Base-by-base conservation (phyloP, 2,329 filamentous ascomycete species). In the Colletotrichum theobromicola region DNA sequence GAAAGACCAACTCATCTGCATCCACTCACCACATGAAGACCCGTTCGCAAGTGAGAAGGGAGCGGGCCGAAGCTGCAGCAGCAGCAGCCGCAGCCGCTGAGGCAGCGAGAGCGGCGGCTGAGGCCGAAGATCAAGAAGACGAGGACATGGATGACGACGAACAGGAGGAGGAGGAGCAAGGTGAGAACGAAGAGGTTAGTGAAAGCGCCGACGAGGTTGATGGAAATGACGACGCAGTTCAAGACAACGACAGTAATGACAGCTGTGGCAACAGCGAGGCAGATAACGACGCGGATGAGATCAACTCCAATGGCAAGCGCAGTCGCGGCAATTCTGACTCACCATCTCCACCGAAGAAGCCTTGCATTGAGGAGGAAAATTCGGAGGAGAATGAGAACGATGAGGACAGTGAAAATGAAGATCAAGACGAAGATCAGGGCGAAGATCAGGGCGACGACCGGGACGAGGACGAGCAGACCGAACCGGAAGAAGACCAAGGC, bases 21-120 rank as follows among this genome's bases (percentile, higher is more conserved):
- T 37, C 60, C 10, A 24, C 32, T 35, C 60, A 62, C 34, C n/a
- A 4, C 10, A 62, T 62, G 60, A 62, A 37, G 60, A 62, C 60
- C 7, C 60, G 60, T 28, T 21, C 15, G 35, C 60, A 62, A 28
- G 3, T 2, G 4, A 62, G 60, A 42, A 62, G 60, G 35, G 60
- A 62, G 16, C 60, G 26, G 10, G 60, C 58, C 18, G 55, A 58
- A 30, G 55, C 26, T 32, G 26, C 21, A 50, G 42, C 42, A 7
- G n/a, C 42, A 13, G 42, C n/a, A 21, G 12, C 7, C 18, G 42
- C 42, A 4, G 42, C 18, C n/a, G 42, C 42, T 21, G 42, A 50
- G 10, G 37, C n/a, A n/a, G n/a, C n/a, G n/a, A n/a, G n/a, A n/a
- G n/a, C 37, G 3, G 37, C 37, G n/a, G 9, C 37, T n/a, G 37